Base-by-base conservation (phyloP, 148 eudicot species). In the Cornus florida region DNA sequence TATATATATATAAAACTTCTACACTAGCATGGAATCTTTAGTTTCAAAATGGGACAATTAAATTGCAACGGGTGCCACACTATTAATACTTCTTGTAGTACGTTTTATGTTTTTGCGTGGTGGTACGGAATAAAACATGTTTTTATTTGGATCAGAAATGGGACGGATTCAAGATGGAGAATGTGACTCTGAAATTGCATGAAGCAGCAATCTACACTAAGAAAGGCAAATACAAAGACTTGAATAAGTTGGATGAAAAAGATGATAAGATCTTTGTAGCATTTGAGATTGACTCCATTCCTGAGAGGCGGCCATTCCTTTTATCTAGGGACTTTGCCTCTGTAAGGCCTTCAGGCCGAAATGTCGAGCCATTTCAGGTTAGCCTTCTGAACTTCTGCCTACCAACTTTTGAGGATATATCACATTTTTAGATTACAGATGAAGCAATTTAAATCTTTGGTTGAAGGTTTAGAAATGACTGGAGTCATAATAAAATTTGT, bases 101-200 rank as follows among this genome's bases (percentile, higher is more conserved):
- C n/a, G n/a, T 14, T 10, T 8, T 56, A 10, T 56, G 60, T 8
- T 56, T 56, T 56, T 56, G 60, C 60, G 12, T 11, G 9, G 60
- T 56, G 60, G 19, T 56, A 8, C 12, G 60, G 28, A 28, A 28
- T 28, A 28, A 28, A 28, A 28, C 28, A 28, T 28, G 28, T 28
- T 28, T 28, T 28, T 28, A 28, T 28, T 28, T 28, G 28, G 28
- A 28, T 28, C 28, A 28, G 28, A 28, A 28, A 28, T 28, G 82
- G 82, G 57, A 75, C 70, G 79, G 59, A 17, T 83, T 83, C 50
- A 59, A 74, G 71, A 83, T 83, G 85, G 70, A 69, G 82, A 70
- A 75, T 66, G 76, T 83, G 41, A 78, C 71, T 41, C 48, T 78
- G 69, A 9, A 70, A 82, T 83, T 83, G 82, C 67, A 83, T 10